Base-by-base conservation (phyloP, 108 stramenopile species). In the Nitzschia palea region DNA sequence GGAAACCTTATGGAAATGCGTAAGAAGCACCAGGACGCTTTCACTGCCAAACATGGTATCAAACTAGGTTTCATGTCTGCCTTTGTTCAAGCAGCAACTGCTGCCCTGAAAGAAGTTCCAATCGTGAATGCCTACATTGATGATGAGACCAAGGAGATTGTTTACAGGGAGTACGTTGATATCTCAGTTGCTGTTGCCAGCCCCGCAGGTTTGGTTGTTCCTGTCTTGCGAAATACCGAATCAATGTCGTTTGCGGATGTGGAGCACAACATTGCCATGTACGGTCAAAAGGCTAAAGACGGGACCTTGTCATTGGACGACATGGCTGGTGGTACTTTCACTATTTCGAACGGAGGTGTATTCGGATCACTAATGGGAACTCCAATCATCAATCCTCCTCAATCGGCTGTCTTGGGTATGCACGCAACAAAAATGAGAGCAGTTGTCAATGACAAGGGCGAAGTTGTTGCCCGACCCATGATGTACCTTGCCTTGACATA, bases 401-500 rank as follows among this genome's bases (percentile, higher is more conserved):
- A 99, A 70, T 89, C 86, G 27, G 99, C 99, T n/a, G 97, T 99
- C 73, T 89, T 99, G 67, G 99, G 99, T 44, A 99, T 99, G 99
- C 99, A 99, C 81, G 98, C 98, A 26, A 98, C 98, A 55, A 99
- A 99, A 85, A 91, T 97, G 95, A 76, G 99, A 55, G 84, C 99
- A 2, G 97, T 97, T 18, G 97, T 98, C 35, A 85, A 93, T 67
- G 89, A 86, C 43, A 89, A 95, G 78, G 99, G 99, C 9, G 90
- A 97, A 62, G 90, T 99, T 50, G 95, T 95, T 58, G 96, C 97
- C 12, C 70, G 99, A 61, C 99, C 99, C 35, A 98, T 99, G 98
- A 99, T 99, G 99, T 99, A 98, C 78, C 74, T 99, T 63, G 99
- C 99, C 0, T 81, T 99, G 67, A 99, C 99, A 34, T 99, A 99